A percentile compares a stretch with the other conserved stretches of the same genome.
Evolutionary conservation across 805 yeast species (phyloP).

Genomic region (Wickerhamomyces xylosicus): DNA sequence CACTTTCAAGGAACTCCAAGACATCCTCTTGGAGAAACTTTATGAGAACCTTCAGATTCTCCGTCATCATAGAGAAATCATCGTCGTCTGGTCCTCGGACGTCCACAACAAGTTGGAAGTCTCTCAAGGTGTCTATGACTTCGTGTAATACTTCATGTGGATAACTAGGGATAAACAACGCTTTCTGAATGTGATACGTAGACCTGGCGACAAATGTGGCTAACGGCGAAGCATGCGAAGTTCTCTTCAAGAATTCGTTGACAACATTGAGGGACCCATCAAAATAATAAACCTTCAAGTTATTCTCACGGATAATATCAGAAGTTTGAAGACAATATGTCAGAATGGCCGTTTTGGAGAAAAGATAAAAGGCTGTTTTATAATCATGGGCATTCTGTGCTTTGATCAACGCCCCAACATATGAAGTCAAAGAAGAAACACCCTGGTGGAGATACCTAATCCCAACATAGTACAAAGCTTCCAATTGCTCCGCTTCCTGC

Average conservation of each 20-base stretch:
- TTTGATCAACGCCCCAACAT: conserved; percentile 7
- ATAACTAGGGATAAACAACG: conserved; percentile 15
- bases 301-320: conserved; percentile 7
- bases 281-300: conserved; percentile 7
- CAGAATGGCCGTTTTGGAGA: conserved; percentile 4
- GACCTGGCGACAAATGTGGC: conserved; percentile 8
- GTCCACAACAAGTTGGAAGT: conserved; percentile 4
- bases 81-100: background rate
- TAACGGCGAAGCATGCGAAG: conserved; percentile 10
- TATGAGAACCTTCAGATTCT: conserved; percentile 4
- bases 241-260: conserved; percentile 8
- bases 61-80: conserved; percentile 5
- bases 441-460: conserved; percentile 4
- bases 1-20: background rate
- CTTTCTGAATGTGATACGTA: conserved; percentile 1
- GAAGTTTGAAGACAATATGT: conserved; percentile 10
- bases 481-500: conserved; percentile 1
- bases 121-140: conserved; percentile 7
- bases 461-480: conserved; percentile 1
- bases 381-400: conserved; percentile 6
- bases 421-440: conserved; percentile 4
- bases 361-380: conserved; percentile 2
- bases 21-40: conserved; percentile 5
- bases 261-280: conserved; percentile 8
- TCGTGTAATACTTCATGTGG: conserved; percentile 10